Conservation (phyloP, 805 yeast genomes). For the Phaffomyces antillensis region DNA sequence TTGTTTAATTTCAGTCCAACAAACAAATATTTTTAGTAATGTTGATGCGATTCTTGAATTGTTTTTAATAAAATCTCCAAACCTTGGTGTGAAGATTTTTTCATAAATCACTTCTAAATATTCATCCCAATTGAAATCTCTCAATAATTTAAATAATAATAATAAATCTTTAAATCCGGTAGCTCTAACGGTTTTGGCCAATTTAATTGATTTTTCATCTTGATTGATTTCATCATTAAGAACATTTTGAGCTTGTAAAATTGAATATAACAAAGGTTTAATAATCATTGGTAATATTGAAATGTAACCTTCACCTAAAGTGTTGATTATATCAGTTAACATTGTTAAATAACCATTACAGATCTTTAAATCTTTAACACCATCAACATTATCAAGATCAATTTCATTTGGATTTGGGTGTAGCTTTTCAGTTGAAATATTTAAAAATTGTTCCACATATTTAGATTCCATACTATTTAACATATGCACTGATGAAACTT, state of each 20-base stretch:
- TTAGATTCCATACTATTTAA: constrained; percentile 49
- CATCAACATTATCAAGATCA: constrained; percentile 15
- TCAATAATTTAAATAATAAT: constrained; percentile 46
- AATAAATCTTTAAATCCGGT: constrained; percentile 59
- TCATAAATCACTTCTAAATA: constrained; percentile 44
- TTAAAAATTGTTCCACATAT: constrained; percentile 52
- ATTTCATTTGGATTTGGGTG: constrained; percentile 8
- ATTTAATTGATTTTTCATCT: constrained; percentile 18
- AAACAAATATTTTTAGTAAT: constrained; percentile 48
- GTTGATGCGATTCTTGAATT: constrained; percentile 78
- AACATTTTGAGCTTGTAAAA: constrained; percentile 45
- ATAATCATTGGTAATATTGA: constrained; percentile 30
- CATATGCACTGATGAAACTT: constrained; percentile 59
- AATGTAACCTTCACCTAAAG: constrained; percentile 52
- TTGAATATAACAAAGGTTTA: constrained; percentile 33
- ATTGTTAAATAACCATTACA: constrained; percentile 61
- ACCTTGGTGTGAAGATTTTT: constrained; percentile 54
- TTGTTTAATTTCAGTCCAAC: constrained; percentile 44
- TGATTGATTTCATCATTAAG: constrained; percentile 17
- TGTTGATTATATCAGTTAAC: constrained; percentile 45
- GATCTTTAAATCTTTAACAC: constrained; percentile 32
- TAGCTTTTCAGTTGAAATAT: constrained; percentile 45
- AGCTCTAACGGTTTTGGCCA: constrained; percentile 56
- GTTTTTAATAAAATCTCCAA: constrained; percentile 67
- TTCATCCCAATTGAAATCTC: constrained; percentile 51